Base-by-base conservation (phyloP, 495 filamentous ascomycete genomes). In the Pseudotulostoma volvatum region DNA sequence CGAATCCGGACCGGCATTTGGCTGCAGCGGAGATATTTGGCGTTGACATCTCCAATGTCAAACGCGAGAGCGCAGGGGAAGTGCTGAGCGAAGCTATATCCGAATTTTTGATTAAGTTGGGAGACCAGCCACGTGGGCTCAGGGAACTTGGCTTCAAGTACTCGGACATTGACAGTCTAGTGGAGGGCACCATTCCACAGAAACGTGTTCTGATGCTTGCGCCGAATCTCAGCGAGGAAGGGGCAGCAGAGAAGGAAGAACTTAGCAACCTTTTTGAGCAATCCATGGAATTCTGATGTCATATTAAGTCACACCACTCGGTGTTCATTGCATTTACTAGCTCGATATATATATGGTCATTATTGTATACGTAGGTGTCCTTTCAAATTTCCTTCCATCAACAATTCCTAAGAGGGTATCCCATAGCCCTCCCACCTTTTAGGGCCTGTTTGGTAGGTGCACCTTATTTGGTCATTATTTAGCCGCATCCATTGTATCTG, bases 141-240 rank as follows among this genome's bases (percentile, higher is more conserved):
- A 85, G 81, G 57, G 75, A 70, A 31, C 53, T 97, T 30, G 90
- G 90, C 0, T 96, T 94, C 53, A 68, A 67, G 40, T 54, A 53
- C 3, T 67, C 66, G 9, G 74, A 97, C 64, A 61, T 97, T 9
- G 79, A 85, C 18, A 72, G 58, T 3, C 59, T 97, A 43, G 85
- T 97, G 9, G 86, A 96, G 54, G 92, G 90, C 1, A 96, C 90
- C 17, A 73, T 97, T 34, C 90, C 90, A 18, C 90, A 97, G 63
- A 68, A 70, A 34, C 66, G 90, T 34, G 90, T 97, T 34, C 52
- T 96, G 44, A 88, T 86, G 81, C 58, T 97, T 36, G 92, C 92
- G 30, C 90, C 90, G 3, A 81, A 70, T 34, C 57, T 96, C 46
- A 76, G 72, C 34, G 73, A 71, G 43, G 76, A 76, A 52, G 48